Evolutionary conservation across 495 filamentous ascomycete genomes (phyloP).

Genomic region (Penicillium arizonense): DNA sequence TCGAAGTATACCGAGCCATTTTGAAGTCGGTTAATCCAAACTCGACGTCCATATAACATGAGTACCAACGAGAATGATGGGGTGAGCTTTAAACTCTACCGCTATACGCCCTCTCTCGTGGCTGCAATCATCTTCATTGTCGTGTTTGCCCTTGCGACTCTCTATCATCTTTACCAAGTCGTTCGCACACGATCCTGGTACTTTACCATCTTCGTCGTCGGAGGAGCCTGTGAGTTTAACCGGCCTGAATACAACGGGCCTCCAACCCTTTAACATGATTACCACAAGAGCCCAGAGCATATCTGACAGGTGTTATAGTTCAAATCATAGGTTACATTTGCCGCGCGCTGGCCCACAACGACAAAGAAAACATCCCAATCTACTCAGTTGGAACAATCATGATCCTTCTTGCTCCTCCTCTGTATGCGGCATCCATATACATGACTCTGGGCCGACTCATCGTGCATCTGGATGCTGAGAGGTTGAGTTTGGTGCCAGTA

Average conservation of each 20-base stretch:
- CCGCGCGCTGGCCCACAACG: constrained; percentile 32
- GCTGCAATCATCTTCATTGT: constrained; percentile 6
- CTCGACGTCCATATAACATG: background rate
- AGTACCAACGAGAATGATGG: background rate
- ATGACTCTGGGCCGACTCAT: constrained; percentile 53
- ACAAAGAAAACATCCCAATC: constrained; percentile 11
- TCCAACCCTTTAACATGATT: too few relatives aligned
- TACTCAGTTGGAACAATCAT: constrained; percentile 30
- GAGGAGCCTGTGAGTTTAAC: constrained; percentile 50
- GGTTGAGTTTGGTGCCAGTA: constrained; percentile 10
- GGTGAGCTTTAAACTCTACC: constrained; percentile 7
- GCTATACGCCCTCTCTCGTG: constrained; percentile 7
- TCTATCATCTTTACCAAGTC: constrained; percentile 22
- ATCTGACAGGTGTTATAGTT: constrained; percentile 26
- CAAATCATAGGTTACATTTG: constrained; percentile 55
- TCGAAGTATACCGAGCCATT: too few relatives aligned
- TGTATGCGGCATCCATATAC: constrained; percentile 55
- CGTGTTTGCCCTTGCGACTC: constrained; percentile 19
- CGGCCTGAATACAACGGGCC: too few relatives aligned
- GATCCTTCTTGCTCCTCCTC: constrained; percentile 40
- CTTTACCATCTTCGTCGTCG: constrained; percentile 58
- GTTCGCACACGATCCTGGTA: constrained; percentile 54
- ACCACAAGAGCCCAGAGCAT: background rate
- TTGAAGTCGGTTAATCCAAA: too few relatives aligned
- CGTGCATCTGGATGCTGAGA: constrained; percentile 36